Conservation (phyloP, 108 stramenopile genomes). For the Skeletonema potamos region DNA sequence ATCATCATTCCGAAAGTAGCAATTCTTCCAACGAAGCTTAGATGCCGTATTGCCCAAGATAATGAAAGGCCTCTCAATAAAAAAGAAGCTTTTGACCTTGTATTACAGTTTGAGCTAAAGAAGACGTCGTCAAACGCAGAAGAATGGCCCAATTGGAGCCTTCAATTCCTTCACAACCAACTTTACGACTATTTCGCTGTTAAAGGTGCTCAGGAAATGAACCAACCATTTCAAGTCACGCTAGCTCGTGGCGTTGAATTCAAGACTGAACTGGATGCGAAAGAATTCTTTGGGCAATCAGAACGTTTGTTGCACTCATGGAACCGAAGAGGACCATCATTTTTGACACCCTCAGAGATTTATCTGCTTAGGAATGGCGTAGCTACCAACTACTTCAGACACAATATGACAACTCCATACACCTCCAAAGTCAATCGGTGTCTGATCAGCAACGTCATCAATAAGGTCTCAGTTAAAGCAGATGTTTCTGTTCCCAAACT, state of each 20-base stretch:
- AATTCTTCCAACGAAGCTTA: neutral
- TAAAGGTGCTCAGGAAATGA: neutral
- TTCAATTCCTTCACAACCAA: neutral
- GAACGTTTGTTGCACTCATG: neutral
- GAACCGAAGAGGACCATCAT: neutral
- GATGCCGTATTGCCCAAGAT: neutral
- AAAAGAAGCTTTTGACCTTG: neutral
- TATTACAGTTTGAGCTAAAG: neutral
- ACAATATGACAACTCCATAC: neutral
- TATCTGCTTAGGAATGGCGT: neutral
- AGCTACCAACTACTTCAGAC: neutral
- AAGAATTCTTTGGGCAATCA: neutral
- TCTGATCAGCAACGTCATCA: neutral
- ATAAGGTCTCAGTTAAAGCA: neutral
- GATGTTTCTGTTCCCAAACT: neutral
- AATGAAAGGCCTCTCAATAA: neutral
- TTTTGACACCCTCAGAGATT: neutral
- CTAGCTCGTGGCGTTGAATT: neutral
- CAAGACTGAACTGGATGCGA: neutral
- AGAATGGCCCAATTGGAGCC: neutral
- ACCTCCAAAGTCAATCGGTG: neutral
- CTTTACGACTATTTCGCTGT: neutral
- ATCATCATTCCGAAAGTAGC: neutral
- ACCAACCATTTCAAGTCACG: neutral
- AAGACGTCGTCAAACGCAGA: neutral